These are phyloP conservation scores for Russula ochroleuca DNA, from an alignment of 768 basidiomycete species.

Conservation along the genomic window DNA sequence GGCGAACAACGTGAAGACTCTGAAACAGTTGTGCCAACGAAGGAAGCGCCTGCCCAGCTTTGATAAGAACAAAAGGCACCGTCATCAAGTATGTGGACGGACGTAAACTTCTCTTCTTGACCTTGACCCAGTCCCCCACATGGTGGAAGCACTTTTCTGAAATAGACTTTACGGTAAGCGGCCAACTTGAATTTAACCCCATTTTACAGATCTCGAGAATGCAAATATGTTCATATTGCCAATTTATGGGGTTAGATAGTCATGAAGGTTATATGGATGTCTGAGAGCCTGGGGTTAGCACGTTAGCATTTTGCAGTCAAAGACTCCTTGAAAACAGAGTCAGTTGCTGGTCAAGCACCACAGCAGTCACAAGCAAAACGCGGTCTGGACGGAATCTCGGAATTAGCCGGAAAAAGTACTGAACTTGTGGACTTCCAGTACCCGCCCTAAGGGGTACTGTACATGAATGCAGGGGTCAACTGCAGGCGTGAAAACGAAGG, in stretches of 20 bases:
- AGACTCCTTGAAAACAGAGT: too few relatives aligned
- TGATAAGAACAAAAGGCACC: background rate
- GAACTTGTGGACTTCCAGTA: background rate
- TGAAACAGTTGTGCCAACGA: background rate
- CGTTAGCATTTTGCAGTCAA: background rate
- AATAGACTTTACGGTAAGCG: background rate
- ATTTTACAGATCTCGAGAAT: background rate
- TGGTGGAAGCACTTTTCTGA: background rate
- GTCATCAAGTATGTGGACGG: background rate
- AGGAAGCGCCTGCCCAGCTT: background rate
- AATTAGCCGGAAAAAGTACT: background rate
- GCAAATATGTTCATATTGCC: background rate
- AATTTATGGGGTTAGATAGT: background rate
- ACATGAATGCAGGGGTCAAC: background rate
- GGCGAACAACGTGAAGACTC: background rate
- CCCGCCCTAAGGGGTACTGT: background rate
- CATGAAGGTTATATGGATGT: background rate
- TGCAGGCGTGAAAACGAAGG: background rate
- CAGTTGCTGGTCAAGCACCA: too few relatives aligned
- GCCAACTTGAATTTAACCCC: background rate
- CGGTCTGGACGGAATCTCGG: slow-evolving; percentile 1
- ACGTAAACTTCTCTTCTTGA: background rate
- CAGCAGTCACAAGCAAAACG: background rate
- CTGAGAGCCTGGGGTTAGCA: background rate
- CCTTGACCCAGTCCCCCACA: background rate